These are phyloP conservation scores for Anthracocystis setariae DNA, from an alignment of 1,284 basidiomycete species.

Conservation along the genomic window DNA sequence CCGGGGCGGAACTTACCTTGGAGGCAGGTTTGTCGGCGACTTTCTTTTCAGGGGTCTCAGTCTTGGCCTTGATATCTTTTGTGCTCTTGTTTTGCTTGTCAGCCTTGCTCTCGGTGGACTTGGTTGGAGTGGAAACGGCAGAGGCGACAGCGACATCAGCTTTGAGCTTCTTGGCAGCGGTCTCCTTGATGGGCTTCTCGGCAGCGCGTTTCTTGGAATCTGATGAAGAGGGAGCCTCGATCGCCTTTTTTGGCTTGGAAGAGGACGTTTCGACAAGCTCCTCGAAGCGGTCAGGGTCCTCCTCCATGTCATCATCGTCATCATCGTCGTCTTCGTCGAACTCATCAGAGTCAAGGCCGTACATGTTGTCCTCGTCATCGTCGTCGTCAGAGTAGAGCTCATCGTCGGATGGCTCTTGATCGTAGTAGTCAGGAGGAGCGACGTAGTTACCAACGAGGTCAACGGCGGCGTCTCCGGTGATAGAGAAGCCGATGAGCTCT, in stretches of 20 bases:
- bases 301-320: conserved; percentile 50
- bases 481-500: conserved; percentile 75
- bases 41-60: conserved; percentile 54
- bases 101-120: conserved; percentile 69
- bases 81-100: conserved; percentile 54
- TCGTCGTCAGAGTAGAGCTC: conserved; percentile 63
- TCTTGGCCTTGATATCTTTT: conserved; percentile 45
- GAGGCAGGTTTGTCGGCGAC: conserved; percentile 34
- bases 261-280: conserved; percentile 36
- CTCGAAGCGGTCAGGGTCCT: conserved; percentile 52
- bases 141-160: conserved; percentile 65
- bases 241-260: conserved; percentile 36
- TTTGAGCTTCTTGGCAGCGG: conserved; percentile 75
- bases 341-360: conserved; percentile 64
- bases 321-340: conserved; percentile 31
- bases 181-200: conserved; percentile 70
- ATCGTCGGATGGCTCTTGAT: conserved; percentile 70
- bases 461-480: conserved; percentile 84
- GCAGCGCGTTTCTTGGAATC: conserved; percentile 73
- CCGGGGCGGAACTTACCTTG: conserved; percentile 3
- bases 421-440: conserved; percentile 69
- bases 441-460: conserved; percentile 92
- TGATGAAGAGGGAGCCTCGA: conserved; percentile 66
- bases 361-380: conserved; percentile 71
- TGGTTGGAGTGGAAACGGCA: conserved; percentile 59